Conservation (phyloP, 208 protist species). For the Trypanosoma caninum region DNA sequence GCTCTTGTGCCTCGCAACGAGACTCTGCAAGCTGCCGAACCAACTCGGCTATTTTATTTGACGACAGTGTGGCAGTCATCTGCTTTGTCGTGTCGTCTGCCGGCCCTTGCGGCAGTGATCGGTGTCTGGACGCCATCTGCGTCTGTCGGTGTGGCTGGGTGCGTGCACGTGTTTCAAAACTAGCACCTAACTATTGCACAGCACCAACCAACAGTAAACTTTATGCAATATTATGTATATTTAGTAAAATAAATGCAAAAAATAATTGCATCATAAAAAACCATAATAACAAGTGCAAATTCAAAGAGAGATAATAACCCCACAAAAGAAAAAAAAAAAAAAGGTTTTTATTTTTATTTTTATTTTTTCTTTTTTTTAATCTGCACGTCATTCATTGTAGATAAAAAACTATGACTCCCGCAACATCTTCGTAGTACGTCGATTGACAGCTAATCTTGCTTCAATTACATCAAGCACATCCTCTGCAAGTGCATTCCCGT, state of each 20-base stretch:
- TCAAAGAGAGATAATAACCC: not conserved
- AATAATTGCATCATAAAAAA: not conserved
- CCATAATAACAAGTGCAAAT: not conserved
- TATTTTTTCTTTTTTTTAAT: no score
- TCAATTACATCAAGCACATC: conserved; percentile 41
- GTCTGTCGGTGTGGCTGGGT: not conserved
- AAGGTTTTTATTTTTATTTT: no score
- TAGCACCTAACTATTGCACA: no score
- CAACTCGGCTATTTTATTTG: conserved; percentile 53
- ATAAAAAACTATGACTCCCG: not conserved
- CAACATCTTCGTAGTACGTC: conserved; percentile 15
- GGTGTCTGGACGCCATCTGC: not conserved
- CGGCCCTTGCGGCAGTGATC: not conserved
- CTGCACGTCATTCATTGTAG: no score
- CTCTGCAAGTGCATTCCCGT: conserved; percentile 36
- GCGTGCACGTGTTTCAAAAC: no score
- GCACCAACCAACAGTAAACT: not conserved
- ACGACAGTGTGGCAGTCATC: conserved; percentile 11
- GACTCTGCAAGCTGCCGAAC: conserved; percentile 69
- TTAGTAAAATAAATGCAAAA: not conserved
- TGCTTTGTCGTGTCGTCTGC: no score
- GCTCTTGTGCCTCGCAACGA: conserved; percentile 35
- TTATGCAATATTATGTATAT: not conserved
- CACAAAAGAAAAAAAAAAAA: not conserved
- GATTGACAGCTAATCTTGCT: conserved; percentile 58